A percentile compares a stretch with the other conserved stretches of the same genome.
Evolutionary conservation across 2,329 filamentous ascomycete species (phyloP).

Genomic region (Rachicladosporium sp.): DNA sequence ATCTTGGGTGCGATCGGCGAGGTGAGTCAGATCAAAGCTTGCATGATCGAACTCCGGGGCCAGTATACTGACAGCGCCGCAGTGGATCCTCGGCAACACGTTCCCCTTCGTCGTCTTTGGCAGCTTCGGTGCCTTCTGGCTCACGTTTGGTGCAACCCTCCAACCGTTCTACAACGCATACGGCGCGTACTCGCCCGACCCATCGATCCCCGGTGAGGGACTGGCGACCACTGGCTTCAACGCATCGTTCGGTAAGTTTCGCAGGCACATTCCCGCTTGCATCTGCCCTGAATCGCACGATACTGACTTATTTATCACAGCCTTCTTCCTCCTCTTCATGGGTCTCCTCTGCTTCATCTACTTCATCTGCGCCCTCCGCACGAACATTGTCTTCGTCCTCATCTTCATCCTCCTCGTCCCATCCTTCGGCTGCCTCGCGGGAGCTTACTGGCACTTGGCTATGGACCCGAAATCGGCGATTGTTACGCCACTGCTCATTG

Average conservation of each 20-base stretch:
- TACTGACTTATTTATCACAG: slow-evolving; percentile 12
- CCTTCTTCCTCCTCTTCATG: slow-evolving; percentile 56
- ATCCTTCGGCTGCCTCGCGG: slow-evolving; percentile 48
- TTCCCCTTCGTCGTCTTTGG: slow-evolving; percentile 44
- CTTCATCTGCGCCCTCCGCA: slow-evolving; percentile 57
- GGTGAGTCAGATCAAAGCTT: slow-evolving; percentile 15
- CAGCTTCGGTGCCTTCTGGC: slow-evolving; percentile 43
- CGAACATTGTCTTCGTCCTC: slow-evolving; percentile 56
- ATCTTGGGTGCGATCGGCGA: slow-evolving; percentile 38
- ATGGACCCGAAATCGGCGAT: slow-evolving; percentile 25
- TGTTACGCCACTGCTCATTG: slow-evolving; percentile 17
- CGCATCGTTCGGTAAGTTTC: slow-evolving; percentile 39
- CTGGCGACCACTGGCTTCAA: slow-evolving; percentile 40
- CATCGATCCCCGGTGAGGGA: slow-evolving; percentile 27
- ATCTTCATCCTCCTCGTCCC: slow-evolving; percentile 55
- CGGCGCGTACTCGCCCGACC: slow-evolving; percentile 28
- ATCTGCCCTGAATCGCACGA: too few species aligned
- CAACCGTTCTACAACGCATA: slow-evolving; percentile 38
- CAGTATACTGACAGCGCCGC: background rate
- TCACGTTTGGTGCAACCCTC: slow-evolving; percentile 36
- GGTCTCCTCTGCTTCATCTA: slow-evolving; percentile 54
- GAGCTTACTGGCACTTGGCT: slow-evolving; percentile 47
- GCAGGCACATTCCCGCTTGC: too few species aligned
- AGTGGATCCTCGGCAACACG: slow-evolving; percentile 45
- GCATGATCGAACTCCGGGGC: background rate